Conservation (phyloP, 2,329 filamentous ascomycete species). For the Colletotrichum sp. region DNA sequence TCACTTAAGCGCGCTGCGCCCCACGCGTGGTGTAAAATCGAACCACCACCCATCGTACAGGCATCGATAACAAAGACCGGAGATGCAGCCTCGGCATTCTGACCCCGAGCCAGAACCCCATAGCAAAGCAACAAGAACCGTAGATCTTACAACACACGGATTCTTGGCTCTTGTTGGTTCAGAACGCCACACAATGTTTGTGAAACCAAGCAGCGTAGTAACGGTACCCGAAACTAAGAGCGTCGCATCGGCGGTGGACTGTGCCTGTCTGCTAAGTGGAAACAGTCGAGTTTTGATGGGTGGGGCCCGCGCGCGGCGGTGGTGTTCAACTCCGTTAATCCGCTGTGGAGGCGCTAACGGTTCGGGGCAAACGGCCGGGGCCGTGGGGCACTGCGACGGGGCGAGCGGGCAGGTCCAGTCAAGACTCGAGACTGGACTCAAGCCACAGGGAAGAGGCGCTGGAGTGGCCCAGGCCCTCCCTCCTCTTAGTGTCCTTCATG, state of each 20-base stretch:
- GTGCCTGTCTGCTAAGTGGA: background rate
- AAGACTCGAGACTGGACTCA: background rate
- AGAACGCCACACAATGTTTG: background rate
- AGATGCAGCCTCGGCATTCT: background rate
- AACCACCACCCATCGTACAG: background rate
- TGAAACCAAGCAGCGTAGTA: background rate
- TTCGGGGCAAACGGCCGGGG: background rate
- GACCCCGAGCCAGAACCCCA: background rate
- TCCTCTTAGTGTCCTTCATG: background rate
- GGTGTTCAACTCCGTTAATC: background rate
- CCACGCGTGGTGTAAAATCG: background rate
- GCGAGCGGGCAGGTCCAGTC: background rate
- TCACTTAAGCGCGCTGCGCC: background rate
- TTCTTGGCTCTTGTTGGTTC: background rate
- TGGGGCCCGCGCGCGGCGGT: background rate
- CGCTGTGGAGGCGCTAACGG: background rate
- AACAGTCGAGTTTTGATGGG: background rate
- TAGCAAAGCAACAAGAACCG: background rate
- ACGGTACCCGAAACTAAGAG: background rate
- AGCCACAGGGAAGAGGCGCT: background rate
- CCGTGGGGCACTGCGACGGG: background rate
- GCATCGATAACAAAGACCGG: background rate
- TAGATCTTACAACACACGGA: background rate
- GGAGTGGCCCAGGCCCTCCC: background rate
- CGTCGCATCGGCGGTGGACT: slow-evolving; percentile 9